Evolutionary conservation across 805 yeast genomes (phyloP), one percentile per base, ranked within the genome.

Genomic region (Metschnikowia santaceciliae): DNA sequence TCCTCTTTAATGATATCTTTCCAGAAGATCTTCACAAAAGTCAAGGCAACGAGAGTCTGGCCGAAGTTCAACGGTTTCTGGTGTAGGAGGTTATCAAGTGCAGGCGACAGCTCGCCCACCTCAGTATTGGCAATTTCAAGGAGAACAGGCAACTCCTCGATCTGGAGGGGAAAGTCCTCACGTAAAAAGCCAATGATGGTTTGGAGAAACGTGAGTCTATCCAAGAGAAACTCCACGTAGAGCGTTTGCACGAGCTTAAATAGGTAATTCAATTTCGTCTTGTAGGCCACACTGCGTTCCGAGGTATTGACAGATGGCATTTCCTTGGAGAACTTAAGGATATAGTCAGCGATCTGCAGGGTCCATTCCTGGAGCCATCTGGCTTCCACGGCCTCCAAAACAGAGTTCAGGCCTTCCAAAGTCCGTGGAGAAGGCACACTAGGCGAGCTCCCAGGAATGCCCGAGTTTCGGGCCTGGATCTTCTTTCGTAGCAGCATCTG

Each of bases 361-460:
- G 97, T 88, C 98, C 98, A 92, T 63, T 90, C 96, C 51, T 80
- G 81, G 17, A 85, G 72, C 90, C 97, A 86, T 44, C 77, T 80
- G 22, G 69, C 65, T 52, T 83, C 86, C n/a, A 74, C 57, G 22
- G 57, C 56, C 22, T 71, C 70, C 1, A 64, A 51, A n/a, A 52
- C 41, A 40, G 40, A 6, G 34, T 34, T 40, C 58, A 43, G 53
- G 15, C 33, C 32, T 10, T 35, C 40, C 15, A 19, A 8, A 2
- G 32, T n/a, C 15, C 40, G 39, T 2, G 39, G 40, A 14, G 47
- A 35, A 11, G 23, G 33, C 14, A 23, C 22, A 15, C 15, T 34
- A 5, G 47, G 40, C 14, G 47, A 44, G 13, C 41, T 36, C 6
- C 47, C 40, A 11, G 47, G 47, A n/a, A 17, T 38, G n/a, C 6